These are phyloP conservation scores for Fraxinus angustifolia DNA, from an alignment of 305 asterid species.

Conservation along the genomic window DNA sequence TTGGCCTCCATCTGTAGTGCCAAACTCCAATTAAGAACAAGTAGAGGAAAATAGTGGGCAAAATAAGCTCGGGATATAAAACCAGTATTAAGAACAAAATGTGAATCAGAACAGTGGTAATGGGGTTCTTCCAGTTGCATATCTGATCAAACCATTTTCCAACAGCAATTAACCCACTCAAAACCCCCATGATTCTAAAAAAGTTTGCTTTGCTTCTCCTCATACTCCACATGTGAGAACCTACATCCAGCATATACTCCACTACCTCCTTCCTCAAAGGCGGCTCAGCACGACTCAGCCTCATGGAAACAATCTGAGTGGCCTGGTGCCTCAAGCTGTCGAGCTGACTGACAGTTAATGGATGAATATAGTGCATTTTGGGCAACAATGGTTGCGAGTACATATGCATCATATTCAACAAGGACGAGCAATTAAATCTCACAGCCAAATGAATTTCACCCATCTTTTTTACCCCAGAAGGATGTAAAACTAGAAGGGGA, in stretches of 20 bases:
- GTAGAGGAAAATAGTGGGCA: slow-evolving; percentile 66
- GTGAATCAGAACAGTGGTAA: slow-evolving; percentile 58
- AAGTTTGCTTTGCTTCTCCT: slow-evolving; percentile 74
- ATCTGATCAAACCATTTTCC: slow-evolving; percentile 54
- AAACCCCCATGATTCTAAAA: slow-evolving; percentile 51
- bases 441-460: slow-evolving; percentile 75
- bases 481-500: slow-evolving; percentile 69
- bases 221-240: slow-evolving; percentile 73
- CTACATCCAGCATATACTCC: slow-evolving; percentile 65
- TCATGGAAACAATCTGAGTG: slow-evolving; percentile 52
- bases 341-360: slow-evolving; percentile 58
- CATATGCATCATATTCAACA: slow-evolving; percentile 49
- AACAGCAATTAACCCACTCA: slow-evolving; percentile 39
- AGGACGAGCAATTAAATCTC: slow-evolving; percentile 55
- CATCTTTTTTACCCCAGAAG: slow-evolving; percentile 67
- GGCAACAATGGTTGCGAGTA: slow-evolving; percentile 62
- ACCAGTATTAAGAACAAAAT: slow-evolving; percentile 55
- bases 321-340: slow-evolving; percentile 73
- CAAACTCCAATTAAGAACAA: slow-evolving; percentile 56
- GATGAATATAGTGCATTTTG: slow-evolving; percentile 71
- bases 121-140: slow-evolving; percentile 63
- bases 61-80: slow-evolving; percentile 58
- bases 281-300: slow-evolving; percentile 74
- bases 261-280: slow-evolving; percentile 67
- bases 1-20: slow-evolving; percentile 64